phyloP scores from a whole-genome alignment of 2,329 filamentous ascomycete genomes.

The Penicillium sp. region DNA sequence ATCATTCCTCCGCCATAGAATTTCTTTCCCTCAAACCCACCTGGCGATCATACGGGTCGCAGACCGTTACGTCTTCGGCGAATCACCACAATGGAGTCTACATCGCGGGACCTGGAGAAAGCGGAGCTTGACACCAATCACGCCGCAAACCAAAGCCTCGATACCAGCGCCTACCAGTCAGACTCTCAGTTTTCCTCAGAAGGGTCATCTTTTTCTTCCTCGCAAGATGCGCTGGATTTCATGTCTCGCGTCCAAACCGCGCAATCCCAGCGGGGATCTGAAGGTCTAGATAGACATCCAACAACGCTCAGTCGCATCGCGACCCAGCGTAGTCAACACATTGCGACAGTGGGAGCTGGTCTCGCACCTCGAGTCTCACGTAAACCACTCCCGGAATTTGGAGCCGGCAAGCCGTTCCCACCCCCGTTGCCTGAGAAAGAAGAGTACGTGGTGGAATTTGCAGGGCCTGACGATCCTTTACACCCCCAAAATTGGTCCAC shows the following conservation, averaged over 20 bases:
- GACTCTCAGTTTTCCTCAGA: constrained; percentile 24
- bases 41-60: no score
- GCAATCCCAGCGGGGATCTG: constrained; percentile 22
- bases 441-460: constrained; percentile 68
- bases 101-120: constrained; percentile 39
- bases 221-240: constrained; percentile 17
- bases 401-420: constrained; percentile 57
- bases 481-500: constrained; percentile 86
- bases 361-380: constrained; percentile 28
- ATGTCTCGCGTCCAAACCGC: constrained; percentile 36
- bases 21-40: neutral
- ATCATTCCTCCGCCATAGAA: neutral
- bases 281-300: constrained; percentile 39
- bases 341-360: constrained; percentile 41
- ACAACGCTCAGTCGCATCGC: constrained; percentile 43
- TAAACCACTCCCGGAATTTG: constrained; percentile 44
- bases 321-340: constrained; percentile 43
- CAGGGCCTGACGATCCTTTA: constrained; percentile 75
- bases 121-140: constrained; percentile 32
- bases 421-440: constrained; percentile 55
- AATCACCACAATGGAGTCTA: constrained; percentile 33
- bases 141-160: constrained; percentile 14
- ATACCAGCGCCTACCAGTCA: constrained; percentile 17
- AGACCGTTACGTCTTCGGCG: neutral
- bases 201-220: constrained; percentile 21